Evolutionary conservation across 208 protist species (phyloP).

Genomic region (Acanthamoeba polyphaga): DNA sequence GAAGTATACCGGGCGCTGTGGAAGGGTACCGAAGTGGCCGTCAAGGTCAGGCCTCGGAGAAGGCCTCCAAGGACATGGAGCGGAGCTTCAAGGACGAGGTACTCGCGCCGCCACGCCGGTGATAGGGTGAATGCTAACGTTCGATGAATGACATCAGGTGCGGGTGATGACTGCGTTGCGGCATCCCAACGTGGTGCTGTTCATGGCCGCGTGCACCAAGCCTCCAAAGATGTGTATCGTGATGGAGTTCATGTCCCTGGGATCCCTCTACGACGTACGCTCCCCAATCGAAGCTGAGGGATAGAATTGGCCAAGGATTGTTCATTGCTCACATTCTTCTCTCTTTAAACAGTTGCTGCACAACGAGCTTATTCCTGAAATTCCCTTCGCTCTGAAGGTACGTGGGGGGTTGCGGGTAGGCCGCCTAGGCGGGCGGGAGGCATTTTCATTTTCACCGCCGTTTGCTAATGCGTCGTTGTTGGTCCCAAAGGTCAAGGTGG

Average conservation of each 20-base stretch:
- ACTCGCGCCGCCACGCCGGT: neutral
- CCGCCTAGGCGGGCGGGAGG: too few relatives aligned
- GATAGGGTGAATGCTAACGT: neutral
- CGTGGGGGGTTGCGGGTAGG: too few relatives aligned
- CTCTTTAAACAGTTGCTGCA: neutral
- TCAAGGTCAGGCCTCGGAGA: slow-evolving; percentile 26
- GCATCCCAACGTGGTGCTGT: slow-evolving; percentile 84
- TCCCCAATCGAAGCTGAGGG: too few relatives aligned
- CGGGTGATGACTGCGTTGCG: slow-evolving; percentile 75
- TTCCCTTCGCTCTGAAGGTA: neutral
- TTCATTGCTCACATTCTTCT: neutral
- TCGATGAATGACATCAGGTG: neutral
- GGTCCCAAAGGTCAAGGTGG: too few relatives aligned
- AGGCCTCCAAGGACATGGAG: slow-evolving; percentile 20
- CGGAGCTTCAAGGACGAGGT: slow-evolving; percentile 57
- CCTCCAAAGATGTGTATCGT: neutral
- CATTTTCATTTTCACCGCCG: too few relatives aligned
- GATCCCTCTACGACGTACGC: neutral
- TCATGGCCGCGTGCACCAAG: slow-evolving; percentile 79
- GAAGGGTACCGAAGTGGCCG: slow-evolving; percentile 14
- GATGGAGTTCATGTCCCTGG: slow-evolving; percentile 31
- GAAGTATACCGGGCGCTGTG: neutral
- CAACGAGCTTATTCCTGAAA: slow-evolving; percentile 12
- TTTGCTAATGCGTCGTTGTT: neutral
- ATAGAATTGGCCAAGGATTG: too few relatives aligned